Evolutionary conservation across 768 basidiomycete species (phyloP).

Genomic region (Russula brevipes): DNA sequence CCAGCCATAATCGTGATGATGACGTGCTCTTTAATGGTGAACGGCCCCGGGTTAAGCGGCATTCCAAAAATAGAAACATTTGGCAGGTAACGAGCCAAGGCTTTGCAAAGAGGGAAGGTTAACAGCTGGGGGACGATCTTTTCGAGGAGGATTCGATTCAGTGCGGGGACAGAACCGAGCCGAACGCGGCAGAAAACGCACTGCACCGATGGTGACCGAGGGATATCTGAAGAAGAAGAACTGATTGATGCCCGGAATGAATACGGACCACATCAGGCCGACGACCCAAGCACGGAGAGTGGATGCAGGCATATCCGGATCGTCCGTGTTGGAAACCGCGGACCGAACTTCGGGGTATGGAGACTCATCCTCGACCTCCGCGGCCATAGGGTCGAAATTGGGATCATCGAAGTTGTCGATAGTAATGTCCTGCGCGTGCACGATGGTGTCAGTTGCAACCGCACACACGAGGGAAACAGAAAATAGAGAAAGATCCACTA

Average conservation of each 20-base stretch:
- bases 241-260: slow-evolving; percentile 71
- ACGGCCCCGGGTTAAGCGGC: slow-evolving; percentile 60
- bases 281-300: slow-evolving; percentile 39
- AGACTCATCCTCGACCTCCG: slow-evolving; percentile 41
- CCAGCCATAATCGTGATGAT: slow-evolving; percentile 42
- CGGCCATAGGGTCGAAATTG: slow-evolving; percentile 33
- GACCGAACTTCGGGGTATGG: slow-evolving; percentile 53
- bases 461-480: not conserved
- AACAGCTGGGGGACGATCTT: slow-evolving; percentile 63
- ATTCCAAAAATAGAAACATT: slow-evolving; percentile 48
- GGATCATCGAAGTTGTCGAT: slow-evolving; percentile 33
- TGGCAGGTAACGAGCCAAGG: slow-evolving; percentile 53
- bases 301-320: slow-evolving; percentile 36
- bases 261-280: slow-evolving; percentile 44
- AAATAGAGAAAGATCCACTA: not conserved
- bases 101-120: slow-evolving; percentile 58
- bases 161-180: slow-evolving; percentile 5
- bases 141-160: not conserved
- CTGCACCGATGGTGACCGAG: slow-evolving; percentile 31
- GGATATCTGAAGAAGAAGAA: slow-evolving; percentile 75
- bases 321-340: slow-evolving; percentile 46
- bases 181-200: slow-evolving; percentile 14
- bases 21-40: slow-evolving; percentile 72
- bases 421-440: slow-evolving; percentile 3
- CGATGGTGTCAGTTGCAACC: too few species aligned